These are phyloP conservation scores for Phaseolus coccineus DNA, from an alignment of 331 rosid species.

Conservation along the genomic window DNA sequence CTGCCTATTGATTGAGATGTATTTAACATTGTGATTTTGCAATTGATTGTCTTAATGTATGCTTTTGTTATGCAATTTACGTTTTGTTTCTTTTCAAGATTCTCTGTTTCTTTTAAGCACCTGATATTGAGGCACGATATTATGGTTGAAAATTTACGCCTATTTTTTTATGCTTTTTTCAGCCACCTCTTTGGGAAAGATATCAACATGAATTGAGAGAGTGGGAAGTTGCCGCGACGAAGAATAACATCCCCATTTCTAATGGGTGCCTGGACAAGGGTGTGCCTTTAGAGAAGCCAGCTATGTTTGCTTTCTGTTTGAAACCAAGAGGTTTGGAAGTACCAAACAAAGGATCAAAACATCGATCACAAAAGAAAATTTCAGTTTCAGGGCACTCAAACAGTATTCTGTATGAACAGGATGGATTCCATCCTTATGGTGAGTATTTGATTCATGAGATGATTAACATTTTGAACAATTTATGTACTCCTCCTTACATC, in stretches of 20 bases:
- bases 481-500: constrained; percentile 6
- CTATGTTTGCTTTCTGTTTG: constrained; percentile 84
- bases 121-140: background rate
- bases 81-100: background rate
- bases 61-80: constrained; percentile 3
- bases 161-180: constrained; percentile 38
- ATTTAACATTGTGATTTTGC: background rate
- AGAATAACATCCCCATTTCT: constrained; percentile 47
- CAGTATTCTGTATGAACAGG: constrained; percentile 58
- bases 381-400: constrained; percentile 63
- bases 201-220: constrained; percentile 72
- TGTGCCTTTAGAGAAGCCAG: constrained; percentile 72
- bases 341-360: constrained; percentile 74
- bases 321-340: constrained; percentile 89
- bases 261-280: constrained; percentile 62
- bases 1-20: constrained; percentile 7
- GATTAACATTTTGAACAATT: background rate
- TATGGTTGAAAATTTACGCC: background rate
- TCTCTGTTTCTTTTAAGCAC: constrained; percentile 6
- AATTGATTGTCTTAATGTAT: background rate
- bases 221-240: constrained; percentile 71
- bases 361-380: constrained; percentile 70
- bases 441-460: constrained; percentile 35
- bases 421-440: constrained; percentile 69
- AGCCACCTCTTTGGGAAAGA: constrained; percentile 81